phyloP scores from a whole-genome alignment of 805 yeast genomes.

The Candida awuae region DNA sequence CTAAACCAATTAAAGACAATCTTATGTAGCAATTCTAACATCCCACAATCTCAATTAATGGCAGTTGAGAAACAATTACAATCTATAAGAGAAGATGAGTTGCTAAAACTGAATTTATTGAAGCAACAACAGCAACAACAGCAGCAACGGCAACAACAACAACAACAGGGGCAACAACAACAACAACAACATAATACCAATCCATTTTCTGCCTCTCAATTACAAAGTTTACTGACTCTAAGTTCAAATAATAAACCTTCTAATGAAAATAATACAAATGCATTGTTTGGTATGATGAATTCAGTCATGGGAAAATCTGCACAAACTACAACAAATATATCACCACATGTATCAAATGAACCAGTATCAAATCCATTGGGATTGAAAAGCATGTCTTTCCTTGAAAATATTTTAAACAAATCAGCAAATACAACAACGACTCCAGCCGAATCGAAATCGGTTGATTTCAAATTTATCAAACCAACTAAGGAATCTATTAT shows the following conservation, averaged over 20 bases:
- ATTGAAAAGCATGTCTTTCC: slow-evolving; percentile 13
- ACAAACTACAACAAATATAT: neutral
- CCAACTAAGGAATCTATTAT: slow-evolving; percentile 17
- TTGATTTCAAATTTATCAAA: slow-evolving; percentile 14
- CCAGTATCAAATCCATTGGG: slow-evolving; percentile 12
- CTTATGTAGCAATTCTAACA: slow-evolving; percentile 24
- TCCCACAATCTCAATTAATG: slow-evolving; percentile 26
- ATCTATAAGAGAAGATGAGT: slow-evolving; percentile 29
- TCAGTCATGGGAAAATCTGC: slow-evolving; percentile 11
- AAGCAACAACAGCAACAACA: slow-evolving; percentile 19
- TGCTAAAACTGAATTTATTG: slow-evolving; percentile 20
- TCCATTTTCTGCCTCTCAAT: slow-evolving; percentile 13
- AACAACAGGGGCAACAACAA: slow-evolving; percentile 11
- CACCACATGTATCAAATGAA: neutral
- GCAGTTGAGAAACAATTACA: slow-evolving; percentile 27
- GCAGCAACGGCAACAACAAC: slow-evolving; percentile 17
- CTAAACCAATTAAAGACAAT: slow-evolving; percentile 37
- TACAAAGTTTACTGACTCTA: slow-evolving; percentile 12
- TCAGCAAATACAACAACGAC: neutral
- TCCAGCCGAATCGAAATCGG: slow-evolving; percentile 3
- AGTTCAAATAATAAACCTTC: slow-evolving; percentile 7
- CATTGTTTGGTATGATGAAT: slow-evolving; percentile 22
- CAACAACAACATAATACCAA: neutral
- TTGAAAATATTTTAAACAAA: slow-evolving; percentile 16
- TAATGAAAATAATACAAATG: slow-evolving; percentile 12